Percentiles rank a stretch among this genome's conserved stretches.
Conservation (phyloP, 2,329 filamentous ascomycete species). For the Aspergillus udagawae region DNA sequence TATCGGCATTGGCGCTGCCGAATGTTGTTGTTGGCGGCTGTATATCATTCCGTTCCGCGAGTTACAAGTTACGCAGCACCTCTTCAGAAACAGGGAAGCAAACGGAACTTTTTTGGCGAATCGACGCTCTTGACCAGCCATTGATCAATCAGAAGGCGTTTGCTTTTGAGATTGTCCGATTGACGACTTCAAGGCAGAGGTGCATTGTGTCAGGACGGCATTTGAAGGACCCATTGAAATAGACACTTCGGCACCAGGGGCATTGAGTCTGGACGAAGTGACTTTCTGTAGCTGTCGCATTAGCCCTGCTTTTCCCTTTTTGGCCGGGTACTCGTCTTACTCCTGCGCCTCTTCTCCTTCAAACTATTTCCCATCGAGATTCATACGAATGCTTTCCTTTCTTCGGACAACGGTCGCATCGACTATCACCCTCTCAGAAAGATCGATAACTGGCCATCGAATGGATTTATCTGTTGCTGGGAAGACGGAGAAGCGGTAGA, state of each 20-base stretch:
- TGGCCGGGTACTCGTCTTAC: no score
- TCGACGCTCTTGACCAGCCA: background rate
- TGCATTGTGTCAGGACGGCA: background rate
- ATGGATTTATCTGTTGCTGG: background rate
- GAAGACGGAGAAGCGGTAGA: background rate
- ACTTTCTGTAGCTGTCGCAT: background rate
- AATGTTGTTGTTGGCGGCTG: background rate
- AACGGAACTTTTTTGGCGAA: background rate
- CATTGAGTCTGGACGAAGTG: background rate
- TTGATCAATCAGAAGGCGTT: background rate
- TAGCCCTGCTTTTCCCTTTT: background rate
- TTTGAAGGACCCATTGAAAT: background rate
- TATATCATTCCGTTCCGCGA: background rate
- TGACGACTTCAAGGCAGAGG: no score
- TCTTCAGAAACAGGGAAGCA: background rate
- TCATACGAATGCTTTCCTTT: background rate
- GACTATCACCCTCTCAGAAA: background rate
- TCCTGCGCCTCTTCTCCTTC: background rate
- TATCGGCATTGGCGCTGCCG: background rate
- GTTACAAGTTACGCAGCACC: background rate
- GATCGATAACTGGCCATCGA: background rate
- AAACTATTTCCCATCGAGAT: background rate
- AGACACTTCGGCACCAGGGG: no score
- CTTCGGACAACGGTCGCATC: background rate
- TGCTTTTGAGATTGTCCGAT: background rate